A percentile compares a stretch with the other conserved stretches of the same genome.
phyloP scores from a whole-genome alignment of 169 alveolate genomes.

The Miamiensis avidus region DNA sequence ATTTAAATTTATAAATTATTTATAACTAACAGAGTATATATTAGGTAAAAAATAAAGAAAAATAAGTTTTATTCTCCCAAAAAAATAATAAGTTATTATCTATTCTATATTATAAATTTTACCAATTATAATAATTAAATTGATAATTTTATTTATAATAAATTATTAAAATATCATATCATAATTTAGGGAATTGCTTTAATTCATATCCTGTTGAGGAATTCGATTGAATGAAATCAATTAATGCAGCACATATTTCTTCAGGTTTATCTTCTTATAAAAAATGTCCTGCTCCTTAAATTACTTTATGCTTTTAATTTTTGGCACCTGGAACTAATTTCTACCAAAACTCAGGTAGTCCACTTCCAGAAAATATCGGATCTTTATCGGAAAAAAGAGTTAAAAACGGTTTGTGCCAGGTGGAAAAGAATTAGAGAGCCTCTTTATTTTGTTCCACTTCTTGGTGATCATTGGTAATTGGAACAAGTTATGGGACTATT shows the following conservation, averaged over 20 bases:
- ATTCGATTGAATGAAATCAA: not conserved
- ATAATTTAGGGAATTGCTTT: not conserved
- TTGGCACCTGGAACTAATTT: not conserved
- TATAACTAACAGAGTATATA: too few relatives aligned
- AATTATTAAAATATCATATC: not conserved
- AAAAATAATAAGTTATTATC: too few relatives aligned
- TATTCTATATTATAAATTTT: too few relatives aligned
- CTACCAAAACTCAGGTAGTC: not conserved
- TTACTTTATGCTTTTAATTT: not conserved
- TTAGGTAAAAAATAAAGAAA: too few relatives aligned
- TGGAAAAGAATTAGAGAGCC: not conserved
- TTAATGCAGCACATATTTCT: not conserved
- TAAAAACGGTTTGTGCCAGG: not conserved
- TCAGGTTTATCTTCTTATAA: not conserved
- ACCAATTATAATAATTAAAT: too few relatives aligned
- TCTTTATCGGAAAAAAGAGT: not conserved
- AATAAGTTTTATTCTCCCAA: too few relatives aligned
- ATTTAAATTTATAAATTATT: too few relatives aligned
- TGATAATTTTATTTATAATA: too few relatives aligned
- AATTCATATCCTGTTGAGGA: too few relatives aligned
- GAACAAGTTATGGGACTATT: not conserved
- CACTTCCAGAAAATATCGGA: not conserved
- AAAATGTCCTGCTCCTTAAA: not conserved
- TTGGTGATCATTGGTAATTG: not conserved
- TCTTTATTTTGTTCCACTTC: not conserved